Conservation (phyloP, 768 basidiomycete species). For the Cubamyces lactineus region DNA sequence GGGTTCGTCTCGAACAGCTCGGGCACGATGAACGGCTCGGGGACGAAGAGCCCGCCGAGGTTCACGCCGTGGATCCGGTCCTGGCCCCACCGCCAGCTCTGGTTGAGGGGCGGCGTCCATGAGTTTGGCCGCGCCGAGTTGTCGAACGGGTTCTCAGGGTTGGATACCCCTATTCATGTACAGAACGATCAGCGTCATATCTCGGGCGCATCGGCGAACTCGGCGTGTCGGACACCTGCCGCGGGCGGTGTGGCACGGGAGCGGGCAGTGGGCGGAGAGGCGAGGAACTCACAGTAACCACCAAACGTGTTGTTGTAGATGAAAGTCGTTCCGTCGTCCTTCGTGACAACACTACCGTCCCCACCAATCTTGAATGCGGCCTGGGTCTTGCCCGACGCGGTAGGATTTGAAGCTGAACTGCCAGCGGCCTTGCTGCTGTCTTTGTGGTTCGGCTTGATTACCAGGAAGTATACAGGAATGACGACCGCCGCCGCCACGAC, state of each 20-base stretch:
- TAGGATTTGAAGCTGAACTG: conserved; percentile 4
- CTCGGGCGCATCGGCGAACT: not conserved
- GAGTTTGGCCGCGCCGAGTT: conserved; percentile 74
- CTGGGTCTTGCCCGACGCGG: conserved; percentile 15
- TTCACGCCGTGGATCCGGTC: conserved; percentile 71
- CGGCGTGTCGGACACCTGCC: not conserved
- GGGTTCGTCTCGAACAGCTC: conserved; percentile 58
- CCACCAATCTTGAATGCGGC: conserved; percentile 62
- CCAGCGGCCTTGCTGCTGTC: not conserved
- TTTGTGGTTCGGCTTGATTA: conserved; percentile 50
- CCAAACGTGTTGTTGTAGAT: conserved; percentile 82
- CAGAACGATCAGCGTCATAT: not conserved
- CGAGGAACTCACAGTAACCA: conserved; percentile 77
- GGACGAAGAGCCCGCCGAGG: conserved; percentile 73
- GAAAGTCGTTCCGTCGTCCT: conserved; percentile 84
- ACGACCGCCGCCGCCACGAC: conserved; percentile 59
- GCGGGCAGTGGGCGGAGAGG: not conserved
- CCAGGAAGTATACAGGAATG: conserved; percentile 65
- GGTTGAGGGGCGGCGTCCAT: conserved; percentile 80
- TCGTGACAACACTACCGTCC: conserved; percentile 76
- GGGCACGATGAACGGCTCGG: conserved; percentile 80
- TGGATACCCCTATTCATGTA: conserved; percentile 53
- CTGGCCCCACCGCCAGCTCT: conserved; percentile 69
- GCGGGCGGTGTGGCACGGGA: not conserved
- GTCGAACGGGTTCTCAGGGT: conserved; percentile 76